These are phyloP conservation scores for Laetiporus sulphureus DNA, from an alignment of 1,284 basidiomycete species.

Conservation along the genomic window DNA sequence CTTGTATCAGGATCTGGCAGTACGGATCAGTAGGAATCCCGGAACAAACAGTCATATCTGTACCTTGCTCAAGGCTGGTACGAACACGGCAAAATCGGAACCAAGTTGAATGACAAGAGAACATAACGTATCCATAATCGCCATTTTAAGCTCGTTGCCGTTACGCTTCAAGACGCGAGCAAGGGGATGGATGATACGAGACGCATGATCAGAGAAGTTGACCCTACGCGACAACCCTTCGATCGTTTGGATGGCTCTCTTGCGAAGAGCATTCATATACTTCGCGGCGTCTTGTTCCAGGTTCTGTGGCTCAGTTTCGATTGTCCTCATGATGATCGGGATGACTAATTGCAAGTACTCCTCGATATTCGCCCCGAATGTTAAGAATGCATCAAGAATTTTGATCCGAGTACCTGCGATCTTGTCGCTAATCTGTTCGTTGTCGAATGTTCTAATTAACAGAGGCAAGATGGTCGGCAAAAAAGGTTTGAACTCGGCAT, in stretches of 20 bases:
- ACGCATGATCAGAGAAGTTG: conserved; percentile 99
- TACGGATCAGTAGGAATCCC: background rate
- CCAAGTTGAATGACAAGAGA: conserved; percentile 92
- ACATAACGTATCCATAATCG: conserved; percentile 92
- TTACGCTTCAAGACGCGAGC: conserved; percentile 80
- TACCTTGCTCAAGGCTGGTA: conserved; percentile 95
- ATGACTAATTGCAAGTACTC: conserved; percentile 98
- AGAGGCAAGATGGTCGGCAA: conserved; percentile 90
- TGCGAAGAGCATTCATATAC: conserved; percentile 75
- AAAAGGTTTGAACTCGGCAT: conserved; percentile 98
- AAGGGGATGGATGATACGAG: conserved; percentile 94
- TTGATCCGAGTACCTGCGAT: conserved; percentile 92
- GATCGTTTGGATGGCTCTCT: conserved; percentile 87
- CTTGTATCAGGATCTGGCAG: conserved; percentile 65
- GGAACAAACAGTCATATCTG: background rate
- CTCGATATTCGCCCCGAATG: conserved; percentile 95
- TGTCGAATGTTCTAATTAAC: conserved; percentile 88
- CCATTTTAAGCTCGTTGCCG: conserved; percentile 78
- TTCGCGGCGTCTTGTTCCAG: conserved; percentile 77
- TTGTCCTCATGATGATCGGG: conserved; percentile 89
- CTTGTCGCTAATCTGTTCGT: conserved; percentile 68
- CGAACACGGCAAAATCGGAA: conserved; percentile 95
- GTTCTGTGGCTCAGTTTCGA: conserved; percentile 81
- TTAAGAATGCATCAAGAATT: conserved; percentile 90
- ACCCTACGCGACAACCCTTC: conserved; percentile 90